Percentiles rank a stretch among this genome's conserved stretches.
Conservation (phyloP, 768 basidiomycete species). For the Filobasidium floriforme region DNA sequence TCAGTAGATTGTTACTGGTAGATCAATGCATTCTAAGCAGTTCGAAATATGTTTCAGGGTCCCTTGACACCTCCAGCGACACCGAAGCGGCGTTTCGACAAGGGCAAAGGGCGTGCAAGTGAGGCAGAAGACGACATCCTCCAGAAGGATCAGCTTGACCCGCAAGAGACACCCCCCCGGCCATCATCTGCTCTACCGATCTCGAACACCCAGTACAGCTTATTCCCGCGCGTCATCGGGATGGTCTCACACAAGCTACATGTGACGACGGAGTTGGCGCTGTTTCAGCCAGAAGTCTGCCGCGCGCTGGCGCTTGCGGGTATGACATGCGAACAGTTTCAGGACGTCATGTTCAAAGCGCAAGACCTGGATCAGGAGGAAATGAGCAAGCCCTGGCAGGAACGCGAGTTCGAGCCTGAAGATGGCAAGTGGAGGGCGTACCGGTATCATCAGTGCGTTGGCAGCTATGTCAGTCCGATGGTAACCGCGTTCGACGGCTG, state of each 20-base stretch:
- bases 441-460: not conserved
- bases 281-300: slow-evolving; percentile 1
- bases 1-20: no score
- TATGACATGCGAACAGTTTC: not conserved
- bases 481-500: not conserved
- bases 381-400: not conserved
- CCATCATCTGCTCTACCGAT: slow-evolving; percentile 1
- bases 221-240: slow-evolving; percentile 5
- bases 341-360: slow-evolving; percentile 12
- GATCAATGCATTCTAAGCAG: no score
- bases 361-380: slow-evolving; percentile 19
- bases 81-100: not conserved
- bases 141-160: not conserved
- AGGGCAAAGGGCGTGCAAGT: not conserved
- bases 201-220: slow-evolving; percentile 6
- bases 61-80: not conserved
- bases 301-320: not conserved
- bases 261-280: not conserved
- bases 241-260: not conserved
- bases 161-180: not conserved
- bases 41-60: not conserved
- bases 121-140: not conserved
- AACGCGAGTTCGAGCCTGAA: not conserved
- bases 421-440: not conserved
- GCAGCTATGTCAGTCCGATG: not conserved